These are phyloP conservation scores for Xylariaceae sp. DNA, from an alignment of 2,329 filamentous ascomycete species.

Conservation along the genomic window DNA sequence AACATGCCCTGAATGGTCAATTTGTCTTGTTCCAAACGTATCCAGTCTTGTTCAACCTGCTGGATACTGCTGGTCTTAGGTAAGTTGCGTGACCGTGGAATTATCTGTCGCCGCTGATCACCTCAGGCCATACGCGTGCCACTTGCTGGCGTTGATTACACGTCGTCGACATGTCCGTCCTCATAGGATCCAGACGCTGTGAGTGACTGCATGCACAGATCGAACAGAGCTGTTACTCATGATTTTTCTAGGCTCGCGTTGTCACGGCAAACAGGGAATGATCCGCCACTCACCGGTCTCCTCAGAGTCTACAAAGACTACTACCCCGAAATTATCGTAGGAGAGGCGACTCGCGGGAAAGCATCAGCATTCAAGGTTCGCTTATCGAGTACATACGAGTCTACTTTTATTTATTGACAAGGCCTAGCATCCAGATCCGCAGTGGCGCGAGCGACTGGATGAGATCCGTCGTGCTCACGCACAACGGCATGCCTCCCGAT, in stretches of 20 bases:
- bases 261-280: constrained; percentile 63
- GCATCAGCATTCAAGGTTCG: constrained; percentile 60
- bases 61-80: constrained; percentile 77
- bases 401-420: constrained; percentile 23
- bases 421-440: constrained; percentile 65
- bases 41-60: constrained; percentile 72
- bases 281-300: constrained; percentile 70
- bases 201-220: constrained; percentile 25
- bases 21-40: constrained; percentile 67
- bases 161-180: constrained; percentile 79
- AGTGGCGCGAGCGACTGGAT: constrained; percentile 69
- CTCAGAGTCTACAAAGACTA: constrained; percentile 86
- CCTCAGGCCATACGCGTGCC: constrained; percentile 61
- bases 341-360: constrained; percentile 60
- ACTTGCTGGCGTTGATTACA: constrained; percentile 76
- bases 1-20: constrained; percentile 66
- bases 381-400: not conserved
- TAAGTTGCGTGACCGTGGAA: constrained; percentile 31
- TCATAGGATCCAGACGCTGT: constrained; percentile 77
- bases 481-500: constrained; percentile 44
- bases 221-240: constrained; percentile 1
- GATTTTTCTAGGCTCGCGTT: constrained; percentile 48
- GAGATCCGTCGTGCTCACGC: constrained; percentile 61
- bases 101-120: constrained; percentile 14
- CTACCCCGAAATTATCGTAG: constrained; percentile 83